Percentiles rank a stretch among this genome's conserved stretches.
Conservation (phyloP, 108 stramenopile species). For the Cyclotella atomus region DNA sequence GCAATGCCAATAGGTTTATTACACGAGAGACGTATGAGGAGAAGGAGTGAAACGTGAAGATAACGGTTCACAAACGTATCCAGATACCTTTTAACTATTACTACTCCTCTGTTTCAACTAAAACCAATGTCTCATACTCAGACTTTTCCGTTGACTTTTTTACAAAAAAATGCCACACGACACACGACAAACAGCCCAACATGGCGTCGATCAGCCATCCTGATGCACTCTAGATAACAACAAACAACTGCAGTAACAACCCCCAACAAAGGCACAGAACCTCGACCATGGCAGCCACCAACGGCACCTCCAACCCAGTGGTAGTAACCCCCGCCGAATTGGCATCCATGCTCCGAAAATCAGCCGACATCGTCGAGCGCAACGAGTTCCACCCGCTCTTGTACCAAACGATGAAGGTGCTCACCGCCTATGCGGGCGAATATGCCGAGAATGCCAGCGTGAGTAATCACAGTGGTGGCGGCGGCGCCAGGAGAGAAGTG, state of each 20-base stretch:
- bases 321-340: constrained; percentile 33
- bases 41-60: too few species aligned
- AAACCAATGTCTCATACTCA: too few species aligned
- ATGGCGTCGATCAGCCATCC: too few species aligned
- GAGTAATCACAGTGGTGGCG: neutral
- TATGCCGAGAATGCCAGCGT: constrained; percentile 28
- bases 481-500: constrained; percentile 3
- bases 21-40: neutral
- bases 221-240: too few species aligned
- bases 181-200: too few species aligned
- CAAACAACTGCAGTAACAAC: neutral
- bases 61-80: too few species aligned
- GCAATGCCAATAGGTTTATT: neutral
- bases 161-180: too few species aligned
- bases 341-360: constrained; percentile 69
- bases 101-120: too few species aligned
- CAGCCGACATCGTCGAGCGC: constrained; percentile 65
- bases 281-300: neutral
- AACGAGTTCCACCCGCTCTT: constrained; percentile 65
- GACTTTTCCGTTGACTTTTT: too few species aligned
- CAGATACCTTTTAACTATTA: too few species aligned
- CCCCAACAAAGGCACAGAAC: neutral
- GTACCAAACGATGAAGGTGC: constrained; percentile 56
- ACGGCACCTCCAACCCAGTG: neutral
- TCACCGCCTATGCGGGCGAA: constrained; percentile 49